Evolutionary conservation across 208 protist species (phyloP).

Genomic region (Histomonas meleagridis): DNA sequence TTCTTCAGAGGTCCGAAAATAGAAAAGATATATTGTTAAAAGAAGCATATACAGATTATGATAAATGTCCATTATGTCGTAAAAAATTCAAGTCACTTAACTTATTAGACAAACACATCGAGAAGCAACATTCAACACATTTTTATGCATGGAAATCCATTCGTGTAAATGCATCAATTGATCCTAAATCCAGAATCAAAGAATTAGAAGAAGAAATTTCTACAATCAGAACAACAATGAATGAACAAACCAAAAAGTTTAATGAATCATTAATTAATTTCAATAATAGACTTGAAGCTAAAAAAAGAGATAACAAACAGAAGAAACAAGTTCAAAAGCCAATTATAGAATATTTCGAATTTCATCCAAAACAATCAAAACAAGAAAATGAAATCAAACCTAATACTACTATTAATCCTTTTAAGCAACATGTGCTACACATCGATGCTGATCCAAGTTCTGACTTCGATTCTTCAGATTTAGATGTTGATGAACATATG

Average conservation of each 20-base stretch:
- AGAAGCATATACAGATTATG: conserved; percentile 31
- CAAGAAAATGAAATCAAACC: not conserved
- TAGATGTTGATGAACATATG: not conserved
- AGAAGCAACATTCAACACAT: not conserved
- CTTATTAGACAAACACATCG: not conserved
- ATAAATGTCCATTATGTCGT: conserved; percentile 5
- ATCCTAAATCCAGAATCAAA: not conserved
- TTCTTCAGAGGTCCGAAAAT: not conserved
- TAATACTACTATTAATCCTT: too few relatives aligned
- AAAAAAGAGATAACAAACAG: not conserved
- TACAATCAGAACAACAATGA: not conserved
- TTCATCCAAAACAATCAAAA: not conserved
- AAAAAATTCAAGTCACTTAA: conserved; percentile 2
- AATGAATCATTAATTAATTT: not conserved
- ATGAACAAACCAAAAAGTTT: not conserved
- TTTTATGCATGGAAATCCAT: not conserved
- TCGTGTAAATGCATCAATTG: not conserved
- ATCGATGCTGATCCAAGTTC: not conserved
- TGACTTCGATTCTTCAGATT: too few relatives aligned
- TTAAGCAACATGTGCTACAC: not conserved
- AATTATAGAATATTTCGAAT: not conserved
- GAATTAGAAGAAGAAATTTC: not conserved
- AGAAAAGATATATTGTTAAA: not conserved
- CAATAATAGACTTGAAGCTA: not conserved
- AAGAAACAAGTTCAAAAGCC: not conserved